A percentile compares a stretch with the other conserved stretches of the same genome.
Evolutionary conservation across 1,139 yeast genomes (phyloP).

Genomic region (Diutina siamensis): DNA sequence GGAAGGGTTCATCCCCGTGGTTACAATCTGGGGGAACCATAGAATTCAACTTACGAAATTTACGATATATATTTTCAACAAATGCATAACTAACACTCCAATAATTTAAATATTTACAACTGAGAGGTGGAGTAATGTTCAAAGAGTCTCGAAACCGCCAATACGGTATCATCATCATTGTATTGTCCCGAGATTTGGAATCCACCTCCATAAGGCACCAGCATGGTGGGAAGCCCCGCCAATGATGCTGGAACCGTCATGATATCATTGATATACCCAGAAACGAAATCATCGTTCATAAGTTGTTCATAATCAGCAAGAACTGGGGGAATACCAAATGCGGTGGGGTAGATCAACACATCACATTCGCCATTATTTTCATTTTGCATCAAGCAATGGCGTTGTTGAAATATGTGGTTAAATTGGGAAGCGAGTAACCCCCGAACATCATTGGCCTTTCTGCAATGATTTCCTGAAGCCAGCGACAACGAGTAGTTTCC

Average conservation of each 20-base stretch:
- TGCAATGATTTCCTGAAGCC: conserved; percentile 73
- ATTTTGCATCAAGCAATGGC: conserved; percentile 28
- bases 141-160: conserved; percentile 23
- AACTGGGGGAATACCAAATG: conserved; percentile 48
- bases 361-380: conserved; percentile 38
- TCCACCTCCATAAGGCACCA: conserved; percentile 50
- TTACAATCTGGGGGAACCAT: background rate
- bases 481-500: conserved; percentile 75
- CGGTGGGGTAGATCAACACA: conserved; percentile 62
- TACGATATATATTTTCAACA: conserved; percentile 4
- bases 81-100: conserved; percentile 3
- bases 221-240: conserved; percentile 82
- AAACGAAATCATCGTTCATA: conserved; percentile 36
- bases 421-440: conserved; percentile 51
- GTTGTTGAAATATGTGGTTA: conserved; percentile 44
- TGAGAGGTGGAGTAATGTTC: background rate
- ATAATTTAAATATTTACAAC: background rate
- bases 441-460: conserved; percentile 65
- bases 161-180: conserved; percentile 62
- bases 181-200: conserved; percentile 78
- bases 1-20: no score
- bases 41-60: conserved; percentile 3
- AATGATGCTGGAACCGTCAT: conserved; percentile 84
- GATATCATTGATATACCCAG: conserved; percentile 68
- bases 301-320: conserved; percentile 27